A percentile compares a stretch with the other conserved stretches of the same genome.
These are phyloP conservation scores for Pichia sp. DNA, from an alignment of 1,139 yeast species.

Conservation along the genomic window DNA sequence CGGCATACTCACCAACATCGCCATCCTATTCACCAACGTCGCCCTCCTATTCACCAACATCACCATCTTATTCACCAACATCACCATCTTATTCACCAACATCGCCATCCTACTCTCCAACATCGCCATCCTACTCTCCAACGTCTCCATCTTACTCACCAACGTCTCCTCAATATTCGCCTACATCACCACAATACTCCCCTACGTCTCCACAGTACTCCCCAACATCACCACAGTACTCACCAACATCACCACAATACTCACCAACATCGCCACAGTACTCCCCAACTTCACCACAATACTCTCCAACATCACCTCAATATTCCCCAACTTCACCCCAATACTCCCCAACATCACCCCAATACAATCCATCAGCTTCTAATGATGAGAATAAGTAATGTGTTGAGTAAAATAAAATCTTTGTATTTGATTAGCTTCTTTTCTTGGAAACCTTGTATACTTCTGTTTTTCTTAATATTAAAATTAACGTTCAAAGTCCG, in stretches of 20 bases:
- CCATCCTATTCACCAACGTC: conserved; percentile 54
- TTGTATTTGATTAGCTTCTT: conserved; percentile 9
- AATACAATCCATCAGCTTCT: conserved; percentile 55
- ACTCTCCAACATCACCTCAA: conserved; percentile 64
- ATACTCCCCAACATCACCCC: conserved; percentile 67
- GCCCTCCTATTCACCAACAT: conserved; percentile 56
- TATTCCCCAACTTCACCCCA: conserved; percentile 44
- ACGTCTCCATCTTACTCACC: conserved; percentile 74
- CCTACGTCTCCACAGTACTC: conserved; percentile 69
- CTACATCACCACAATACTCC: conserved; percentile 63
- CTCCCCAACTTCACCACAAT: conserved; percentile 47
- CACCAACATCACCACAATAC: conserved; percentile 67
- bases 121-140: conserved; percentile 66
- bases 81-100: conserved; percentile 57
- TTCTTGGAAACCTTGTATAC: conserved; percentile 13
- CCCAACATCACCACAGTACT: conserved; percentile 64
- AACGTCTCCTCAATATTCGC: conserved; percentile 61
- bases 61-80: conserved; percentile 56
- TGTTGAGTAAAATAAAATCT: background rate
- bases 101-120: conserved; percentile 67
- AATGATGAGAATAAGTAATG: conserved; percentile 8
- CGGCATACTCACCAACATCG: conserved; percentile 58
- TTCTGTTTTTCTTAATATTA: conserved; percentile 12
- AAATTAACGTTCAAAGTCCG: conserved; percentile 12
- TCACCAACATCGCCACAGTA: conserved; percentile 59